Evolutionary conservation across 2,329 filamentous ascomycete species (phyloP), one percentile per base, ranked within the genome.

Genomic region (Chaetomium sp.): DNA sequence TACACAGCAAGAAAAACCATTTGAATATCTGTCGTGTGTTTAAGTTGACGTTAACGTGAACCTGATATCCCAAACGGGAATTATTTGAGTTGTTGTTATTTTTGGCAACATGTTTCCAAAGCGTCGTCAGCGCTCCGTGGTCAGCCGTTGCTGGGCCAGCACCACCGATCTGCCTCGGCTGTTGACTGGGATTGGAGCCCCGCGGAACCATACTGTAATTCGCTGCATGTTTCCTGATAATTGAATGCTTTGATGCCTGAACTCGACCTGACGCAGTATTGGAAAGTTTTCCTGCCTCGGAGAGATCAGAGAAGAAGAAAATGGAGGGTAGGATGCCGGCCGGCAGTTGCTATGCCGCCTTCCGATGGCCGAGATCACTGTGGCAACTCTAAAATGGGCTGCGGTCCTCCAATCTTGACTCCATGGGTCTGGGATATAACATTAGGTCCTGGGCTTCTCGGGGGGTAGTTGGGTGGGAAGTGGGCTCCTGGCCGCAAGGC

Each of bases 111-210:
- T 11, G 7, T 33, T 35, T 36, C 44, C 19, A 34, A n/a, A n/a
- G 37, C 19, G 35, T 40, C 37, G 19, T 41, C 48, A 41, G 48
- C 48, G 35, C 27, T 27, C 8, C 32, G 45, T 37, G 45, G 45
- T 5, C 49, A 4, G 12, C 27, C 32, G 49, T 51, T 51, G 49
- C 37, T 40, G 38, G 49, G 49, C 49, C 49, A 51, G 40, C 47
- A 32, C 12, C 19, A 27, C 19, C 40, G 37, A 38, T 38, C 37
- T 38, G 37, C 19, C 19, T 27, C 19, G 19, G 19, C 19, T 27
- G 19, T 27, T 27, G 19, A 27, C 19, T 27, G 19, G 19, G 19
- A 27, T 27, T 27, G 19, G 19, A 27, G 19, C 19, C 19, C 19
- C 19, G 19, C 19, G 19, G 19, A 27, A 27, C 19, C 19, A 27